Base-by-base conservation (phyloP, 2,329 filamentous ascomycete species). In the Apiospora arundinis region DNA sequence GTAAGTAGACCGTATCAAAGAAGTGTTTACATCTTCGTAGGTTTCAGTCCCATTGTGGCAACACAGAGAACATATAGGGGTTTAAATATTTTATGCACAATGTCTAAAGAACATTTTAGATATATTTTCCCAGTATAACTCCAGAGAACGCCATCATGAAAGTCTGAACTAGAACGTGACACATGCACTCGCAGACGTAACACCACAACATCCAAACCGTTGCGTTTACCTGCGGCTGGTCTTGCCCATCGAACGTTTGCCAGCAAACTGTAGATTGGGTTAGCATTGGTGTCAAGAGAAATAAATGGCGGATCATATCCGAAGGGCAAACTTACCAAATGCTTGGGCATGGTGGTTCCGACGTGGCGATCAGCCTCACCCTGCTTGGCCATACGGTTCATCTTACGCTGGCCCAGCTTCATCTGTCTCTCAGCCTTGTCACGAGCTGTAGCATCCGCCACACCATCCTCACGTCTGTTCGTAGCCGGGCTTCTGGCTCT, bases 321-420 rank as follows among this genome's bases (percentile, higher is more conserved):
- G 9, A n/a, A 60, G 42, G n/a, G 37, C 5, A 46, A 46, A 89
- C 92, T 82, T 88, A 97, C 92, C 89, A 99, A 87, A 85, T 98
- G 96, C 86, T 97, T 99, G 74, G 92, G 90, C 83, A 97, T 84
- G 69, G 93, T 89, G 48, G 93, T 93, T 70, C 92, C 92, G 73
- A 91, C 91, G 85, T 98, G 95, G 81, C 97, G 91, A 88, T 99
- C 96, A 73, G 92, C 95, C 86, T 99, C 96, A 87, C 96, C 96
- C 88, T 97, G 94, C 82, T 95, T 92, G 63, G 96, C 96, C 92
- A 97, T 96, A 75, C 95, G 91, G 87, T 99, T 99, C 95, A 97
- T 98, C 90, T 95, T 95, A 89, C 95, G 95, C 91, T 99, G 97
- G 78, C 92, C 89, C 81, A 99, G 85, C 89, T 97, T 98, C 80